Base-by-base conservation (phyloP, 129 eudicot species). In the Dittrichia graveolens region DNA sequence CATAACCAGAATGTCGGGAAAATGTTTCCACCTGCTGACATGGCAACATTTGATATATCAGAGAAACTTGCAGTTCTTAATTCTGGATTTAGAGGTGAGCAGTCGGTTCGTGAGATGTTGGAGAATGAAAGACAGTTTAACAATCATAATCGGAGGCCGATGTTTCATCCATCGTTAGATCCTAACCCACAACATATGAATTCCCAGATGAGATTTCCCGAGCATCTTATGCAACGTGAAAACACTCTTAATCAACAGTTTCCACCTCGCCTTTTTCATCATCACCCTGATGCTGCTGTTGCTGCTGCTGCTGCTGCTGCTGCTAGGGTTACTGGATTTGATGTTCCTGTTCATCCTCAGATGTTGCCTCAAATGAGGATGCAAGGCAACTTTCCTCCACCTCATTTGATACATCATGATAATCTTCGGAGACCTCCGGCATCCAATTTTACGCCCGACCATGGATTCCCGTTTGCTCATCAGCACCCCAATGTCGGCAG, bases 361-460 rank as follows among this genome's bases (percentile, higher is more conserved):
- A 80, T 90, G 84, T 42, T 84, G 81, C 96, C 87, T 81, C 93
- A 84, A 73, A 85, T 85, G 92, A 86, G 87, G 65, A 82, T 87
- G 88, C 71, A 85, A n/a, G 81, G 86, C 34, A 80, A 78, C 63
- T 80, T 78, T 53, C 82, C 89, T 59, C 89, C 86, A 43, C 85
- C 85, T 38, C 89, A 85, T 61, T 41, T 80, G 69, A 61, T 80
- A 38, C 85, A 24, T 24, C 31, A 24, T 24, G 31, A 72, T 67
- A 92, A 85, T 45, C 81, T 80, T 77, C 86, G 83, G 10, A 78
- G 96, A 74, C 86, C 88, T 74, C 85, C 72, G 58, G 65, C 80
- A 15, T 49, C 86, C 58, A 82, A 80, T 65, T 71, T 83, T 50
- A 48, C 78, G 75, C 85, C 65, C 60, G 98, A 89, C 67, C 99